Evolutionary conservation across 2,329 filamentous ascomycete species (phyloP), one percentile per base, ranked within the genome.

Genomic region (Monilinia fructigena): DNA sequence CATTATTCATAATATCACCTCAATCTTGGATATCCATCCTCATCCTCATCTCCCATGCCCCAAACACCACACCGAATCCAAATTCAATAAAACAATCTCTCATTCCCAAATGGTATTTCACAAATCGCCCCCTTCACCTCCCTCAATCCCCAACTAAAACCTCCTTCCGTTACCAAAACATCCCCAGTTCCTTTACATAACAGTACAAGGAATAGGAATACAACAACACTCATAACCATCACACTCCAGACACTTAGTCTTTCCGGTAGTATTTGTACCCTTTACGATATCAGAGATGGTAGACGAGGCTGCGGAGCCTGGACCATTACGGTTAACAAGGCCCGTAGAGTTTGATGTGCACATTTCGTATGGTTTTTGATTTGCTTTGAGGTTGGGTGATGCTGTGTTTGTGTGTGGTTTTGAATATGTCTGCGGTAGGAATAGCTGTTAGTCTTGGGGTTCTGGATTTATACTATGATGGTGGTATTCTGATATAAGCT

Each of bases 151-250:
- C 20, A 48, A 48, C 20, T n/a, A 2, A 18, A 48, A 10, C 20
- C 7, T 11, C 45, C 45, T n/a, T 12, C 47, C 47, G 20, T 23
- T 50, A 11, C 10, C n/a, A 16, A 4, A 38, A 50, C n/a, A 11
- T 2, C 11, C 10, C 18, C n/a, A 23, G 28, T 7, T 31, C 3
- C 62, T 35, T 59, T 26, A 84, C 78, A 85, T 80, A 48, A 85
- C 79, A 11, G 77, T 79, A 69, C 83, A 85, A 28, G 63, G 63
- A 64, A 80, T 80, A 0, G 80, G 80, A 67, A 85, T 83, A 73
- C 83, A 86, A 74, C 83, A 86, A 74, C 83, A 85, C 61, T 83
- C 78, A 70, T 78, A 81, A 48, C 79, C 82, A 69, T 80, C 82
- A 70, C 82, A 83, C 71, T 83, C 79, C 68, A 83, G 77, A 72